phyloP scores from a whole-genome alignment of 495 filamentous ascomycete species.

The Penicillium soppii region DNA sequence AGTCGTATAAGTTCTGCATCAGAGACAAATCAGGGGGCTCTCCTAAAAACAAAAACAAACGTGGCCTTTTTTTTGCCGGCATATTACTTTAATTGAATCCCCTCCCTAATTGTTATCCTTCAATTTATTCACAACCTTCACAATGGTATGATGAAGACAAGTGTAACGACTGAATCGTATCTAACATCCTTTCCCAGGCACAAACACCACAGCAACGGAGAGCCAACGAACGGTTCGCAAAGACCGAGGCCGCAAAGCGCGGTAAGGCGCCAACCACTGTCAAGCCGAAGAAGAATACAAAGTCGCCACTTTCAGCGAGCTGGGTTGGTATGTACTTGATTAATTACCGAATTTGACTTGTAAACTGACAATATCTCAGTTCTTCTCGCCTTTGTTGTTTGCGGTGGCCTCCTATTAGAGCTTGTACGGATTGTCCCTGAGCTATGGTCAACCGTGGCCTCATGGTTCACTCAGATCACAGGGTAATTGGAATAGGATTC shows the following conservation, averaged over 20 bases:
- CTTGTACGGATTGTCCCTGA: constrained; percentile 66
- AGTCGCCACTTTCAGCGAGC: constrained; percentile 73
- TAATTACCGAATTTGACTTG: not conserved
- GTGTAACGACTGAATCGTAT: not conserved
- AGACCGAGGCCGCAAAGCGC: constrained; percentile 73
- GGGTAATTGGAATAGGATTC: constrained; percentile 9
- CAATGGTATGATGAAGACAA: constrained; percentile 1
- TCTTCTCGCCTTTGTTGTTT: constrained; percentile 24
- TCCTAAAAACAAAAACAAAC: constrained; percentile 2
- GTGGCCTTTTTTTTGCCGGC: constrained; percentile 14
- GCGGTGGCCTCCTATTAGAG: constrained; percentile 24
- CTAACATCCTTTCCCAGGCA: constrained; percentile 54
- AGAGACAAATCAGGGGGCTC: not conserved
- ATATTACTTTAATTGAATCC: not conserved
- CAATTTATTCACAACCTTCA: not conserved
- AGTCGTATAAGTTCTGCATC: too few relatives aligned
- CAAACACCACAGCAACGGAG: constrained; percentile 94
- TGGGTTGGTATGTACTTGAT: constrained; percentile 72
- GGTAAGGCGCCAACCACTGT: constrained; percentile 72
- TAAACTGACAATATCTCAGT: constrained; percentile 6
- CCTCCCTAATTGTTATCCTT: not conserved
- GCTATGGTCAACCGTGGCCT: constrained; percentile 37
- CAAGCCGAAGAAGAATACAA: constrained; percentile 67
- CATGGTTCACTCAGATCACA: constrained; percentile 24
- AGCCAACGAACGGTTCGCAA: constrained; percentile 81